Evolutionary conservation across 2,329 filamentous ascomycete species (phyloP), one percentile per base, ranked within the genome.

Genomic region (Claviceps humidiphila): DNA sequence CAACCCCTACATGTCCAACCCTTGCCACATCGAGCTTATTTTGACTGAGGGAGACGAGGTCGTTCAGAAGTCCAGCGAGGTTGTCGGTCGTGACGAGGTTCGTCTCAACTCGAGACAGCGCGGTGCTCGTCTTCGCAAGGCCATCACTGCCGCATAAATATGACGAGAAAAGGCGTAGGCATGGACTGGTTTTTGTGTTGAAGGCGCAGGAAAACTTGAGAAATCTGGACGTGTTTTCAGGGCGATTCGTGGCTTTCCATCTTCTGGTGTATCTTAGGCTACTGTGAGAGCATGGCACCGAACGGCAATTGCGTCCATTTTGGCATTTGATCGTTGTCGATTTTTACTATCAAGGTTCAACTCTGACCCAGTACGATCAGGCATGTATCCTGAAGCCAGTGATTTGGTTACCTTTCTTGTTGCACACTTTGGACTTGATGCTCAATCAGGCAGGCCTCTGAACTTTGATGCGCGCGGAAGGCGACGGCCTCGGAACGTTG

Each of bases 1-100:
- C 81, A 98, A 98, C 85, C 93, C 93, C 60, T 98, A 97, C 84
- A 97, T 98, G 94, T 96, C 90, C 65, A 95, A 95, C 85, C 93
- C 93, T 65, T 98, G 91, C 87, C 93, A 98, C 85, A 95, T 98
- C 75, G 94, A 98, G 81, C 80, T 98, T 68, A 98, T 98, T 83
- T 84, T 98, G 66, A 95, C 91, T 70, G 94, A 98, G 83, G 89
- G 81, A 67, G 87, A 94, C 70, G 94, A 98, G 82, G 82, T 86
- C 65, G 89, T 98, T 66, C 82, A 90, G 78, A 98, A 98, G 85
- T 84, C 83, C 58, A 79, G 89, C 74, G 95, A 97, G 82, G 78
- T 82, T 64, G 78, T 76, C 59, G 75, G 77, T 66, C 81, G 82
- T 64, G 79, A 85, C 64, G 70, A 74, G 57, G 66, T 72, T 61